Evolutionary conservation across 2,329 filamentous ascomycete genomes (phyloP).

Genomic region (Pezicula radicicola): DNA sequence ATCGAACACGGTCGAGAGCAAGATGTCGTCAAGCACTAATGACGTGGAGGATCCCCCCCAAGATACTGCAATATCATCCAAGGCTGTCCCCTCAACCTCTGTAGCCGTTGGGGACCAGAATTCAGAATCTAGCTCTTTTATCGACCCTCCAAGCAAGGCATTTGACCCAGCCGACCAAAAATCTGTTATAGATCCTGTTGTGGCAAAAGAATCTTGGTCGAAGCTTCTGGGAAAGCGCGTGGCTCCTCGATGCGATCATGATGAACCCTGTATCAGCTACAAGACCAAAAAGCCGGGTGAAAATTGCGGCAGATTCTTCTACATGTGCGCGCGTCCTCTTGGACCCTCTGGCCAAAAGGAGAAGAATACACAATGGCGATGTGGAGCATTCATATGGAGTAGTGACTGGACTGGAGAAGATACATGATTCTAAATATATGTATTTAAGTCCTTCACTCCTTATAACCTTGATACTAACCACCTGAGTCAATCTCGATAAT

Average conservation of each 20-base stretch:
- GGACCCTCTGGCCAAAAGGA: conserved; percentile 86
- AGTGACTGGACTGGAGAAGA: background rate
- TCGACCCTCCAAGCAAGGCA: conserved; percentile 1
- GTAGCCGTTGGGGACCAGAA: too few relatives aligned
- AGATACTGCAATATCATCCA: background rate
- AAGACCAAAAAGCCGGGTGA: conserved; percentile 86
- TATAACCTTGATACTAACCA: too few relatives aligned
- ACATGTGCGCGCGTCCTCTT: conserved; percentile 67
- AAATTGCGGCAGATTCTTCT: conserved; percentile 72
- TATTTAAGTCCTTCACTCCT: background rate
- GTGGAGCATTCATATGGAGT: conserved; percentile 68
- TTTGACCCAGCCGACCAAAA: conserved; percentile 16
- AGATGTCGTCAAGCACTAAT: background rate
- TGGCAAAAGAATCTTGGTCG: conserved; percentile 79
- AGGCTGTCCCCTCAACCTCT: conserved; percentile 2
- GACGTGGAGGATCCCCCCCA: conserved; percentile 1
- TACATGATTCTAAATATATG: background rate
- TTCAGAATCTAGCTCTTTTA: background rate
- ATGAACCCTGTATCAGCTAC: conserved; percentile 79
- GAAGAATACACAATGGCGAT: conserved; percentile 81
- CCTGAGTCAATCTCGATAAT: too few relatives aligned
- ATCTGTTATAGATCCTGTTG: conserved; percentile 62
- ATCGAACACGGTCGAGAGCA: conserved; percentile 2
- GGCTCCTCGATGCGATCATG: conserved; percentile 80
- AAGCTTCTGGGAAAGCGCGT: conserved; percentile 75